phyloP scores from a whole-genome alignment of 2,329 filamentous ascomycete species.

The Seiridium unicorne region DNA sequence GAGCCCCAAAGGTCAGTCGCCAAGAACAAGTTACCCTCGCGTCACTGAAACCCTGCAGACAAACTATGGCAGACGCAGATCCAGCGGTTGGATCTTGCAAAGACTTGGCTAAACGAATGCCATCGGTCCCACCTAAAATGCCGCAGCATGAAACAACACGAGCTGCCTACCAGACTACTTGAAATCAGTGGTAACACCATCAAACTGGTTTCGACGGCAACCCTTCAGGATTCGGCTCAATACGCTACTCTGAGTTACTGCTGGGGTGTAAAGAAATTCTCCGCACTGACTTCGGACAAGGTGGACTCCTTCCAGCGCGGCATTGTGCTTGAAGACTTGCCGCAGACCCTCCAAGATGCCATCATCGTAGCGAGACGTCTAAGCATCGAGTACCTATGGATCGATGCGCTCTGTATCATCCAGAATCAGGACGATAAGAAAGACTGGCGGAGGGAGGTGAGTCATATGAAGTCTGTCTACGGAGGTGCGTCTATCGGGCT shows the following conservation, averaged over 20 bases:
- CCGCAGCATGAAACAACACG: background rate
- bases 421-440: background rate
- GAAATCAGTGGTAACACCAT: background rate
- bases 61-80: background rate
- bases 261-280: background rate
- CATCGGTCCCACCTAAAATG: background rate
- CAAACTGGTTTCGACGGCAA: background rate
- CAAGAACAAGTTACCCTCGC: background rate
- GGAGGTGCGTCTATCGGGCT: background rate
- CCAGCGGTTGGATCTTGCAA: background rate
- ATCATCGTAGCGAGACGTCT: background rate
- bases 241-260: background rate
- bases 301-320: background rate
- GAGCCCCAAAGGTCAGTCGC: background rate
- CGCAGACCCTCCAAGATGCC: conserved; percentile 1
- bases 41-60: background rate
- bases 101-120: background rate
- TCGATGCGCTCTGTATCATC: background rate
- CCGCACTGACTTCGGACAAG: background rate
- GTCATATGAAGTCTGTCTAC: background rate
- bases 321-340: background rate
- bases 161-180: background rate
- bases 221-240: background rate
- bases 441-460: conserved; percentile 1
- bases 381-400: background rate